phyloP scores from a whole-genome alignment of 805 yeast genomes.

The Myxozyma kluyveri region DNA sequence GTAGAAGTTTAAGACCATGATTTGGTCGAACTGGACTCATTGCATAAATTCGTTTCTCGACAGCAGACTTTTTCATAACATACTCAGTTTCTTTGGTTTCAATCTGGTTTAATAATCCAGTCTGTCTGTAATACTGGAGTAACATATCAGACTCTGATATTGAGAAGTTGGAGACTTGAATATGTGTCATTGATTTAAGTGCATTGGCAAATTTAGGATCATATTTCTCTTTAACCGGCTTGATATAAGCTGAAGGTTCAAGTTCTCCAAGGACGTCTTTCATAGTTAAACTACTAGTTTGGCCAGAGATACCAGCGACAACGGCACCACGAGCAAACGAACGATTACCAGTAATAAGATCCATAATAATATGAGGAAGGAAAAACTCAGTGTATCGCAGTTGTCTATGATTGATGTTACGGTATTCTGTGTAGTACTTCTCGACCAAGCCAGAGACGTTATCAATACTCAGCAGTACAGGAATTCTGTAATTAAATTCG shows the following conservation, averaged over 20 bases:
- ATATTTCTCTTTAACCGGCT: conserved; percentile 2
- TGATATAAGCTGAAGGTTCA: conserved; percentile 10
- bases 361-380: conserved; percentile 11
- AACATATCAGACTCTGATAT: conserved; percentile 16
- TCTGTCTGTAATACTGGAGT: conserved; percentile 17
- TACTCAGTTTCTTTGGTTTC: conserved; percentile 2
- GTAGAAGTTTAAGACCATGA: conserved; percentile 1
- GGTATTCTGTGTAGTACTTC: conserved; percentile 10
- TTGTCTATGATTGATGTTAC: conserved; percentile 2
- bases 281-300: conserved; percentile 8
- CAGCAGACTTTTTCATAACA: conserved; percentile 3
- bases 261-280: conserved; percentile 5
- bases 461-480: conserved; percentile 22
- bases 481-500: conserved; percentile 3
- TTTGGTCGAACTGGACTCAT: conserved; percentile 3
- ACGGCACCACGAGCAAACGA: conserved; percentile 12
- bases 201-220: conserved; percentile 5
- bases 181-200: not conserved
- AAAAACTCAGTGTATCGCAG: conserved; percentile 10
- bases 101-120: conserved; percentile 11
- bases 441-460: conserved; percentile 17
- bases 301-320: conserved; percentile 16
- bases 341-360: conserved; percentile 12
- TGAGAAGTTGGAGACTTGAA: conserved; percentile 12
- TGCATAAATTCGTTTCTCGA: conserved; percentile 14